phyloP scores from a whole-genome alignment of 2,329 filamentous ascomycete genomes.

The Pseudonectria buxi region DNA sequence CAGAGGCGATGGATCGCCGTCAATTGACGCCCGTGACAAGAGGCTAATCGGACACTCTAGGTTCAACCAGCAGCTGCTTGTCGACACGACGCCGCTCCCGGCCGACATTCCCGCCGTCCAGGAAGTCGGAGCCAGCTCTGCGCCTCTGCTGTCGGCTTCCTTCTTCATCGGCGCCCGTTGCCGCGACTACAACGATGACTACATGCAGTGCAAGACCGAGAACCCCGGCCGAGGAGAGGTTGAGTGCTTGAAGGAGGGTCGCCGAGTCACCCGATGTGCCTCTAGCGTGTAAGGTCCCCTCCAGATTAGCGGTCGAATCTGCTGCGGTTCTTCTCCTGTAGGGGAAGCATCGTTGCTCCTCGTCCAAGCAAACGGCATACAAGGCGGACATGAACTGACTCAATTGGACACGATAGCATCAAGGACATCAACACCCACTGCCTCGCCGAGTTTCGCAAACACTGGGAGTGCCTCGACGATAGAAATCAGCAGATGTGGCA shows the following conservation, averaged over 20 bases:
- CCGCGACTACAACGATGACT: constrained; percentile 95
- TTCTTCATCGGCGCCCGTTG: constrained; percentile 98
- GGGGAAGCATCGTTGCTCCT: no score
- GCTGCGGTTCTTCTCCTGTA: not conserved
- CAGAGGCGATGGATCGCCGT: constrained; percentile 2
- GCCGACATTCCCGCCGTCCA: constrained; percentile 85
- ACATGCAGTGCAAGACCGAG: constrained; percentile 99
- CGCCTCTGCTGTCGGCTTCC: constrained; percentile 81
- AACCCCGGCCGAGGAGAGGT: constrained; percentile 84
- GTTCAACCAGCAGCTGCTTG: constrained; percentile 88
- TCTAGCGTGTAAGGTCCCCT: constrained; percentile 74
- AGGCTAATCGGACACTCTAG: constrained; percentile 43
- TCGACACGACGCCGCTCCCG: constrained; percentile 94
- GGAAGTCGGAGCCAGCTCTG: constrained; percentile 89
- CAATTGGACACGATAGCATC: constrained; percentile 48
- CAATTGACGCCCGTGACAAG: constrained; percentile 17
- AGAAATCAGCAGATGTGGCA: constrained; percentile 98
- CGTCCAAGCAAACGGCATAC: not conserved
- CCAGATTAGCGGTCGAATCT: not conserved
- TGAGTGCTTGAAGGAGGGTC: constrained; percentile 92
- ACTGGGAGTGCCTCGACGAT: constrained; percentile 94
- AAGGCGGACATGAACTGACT: constrained; percentile 10
- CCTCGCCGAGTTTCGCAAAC: constrained; percentile 79
- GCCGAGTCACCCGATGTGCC: constrained; percentile 93
- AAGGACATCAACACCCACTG: constrained; percentile 96